Base-by-base conservation (phyloP, 1,284 basidiomycete species). In the Malassezia nana region DNA sequence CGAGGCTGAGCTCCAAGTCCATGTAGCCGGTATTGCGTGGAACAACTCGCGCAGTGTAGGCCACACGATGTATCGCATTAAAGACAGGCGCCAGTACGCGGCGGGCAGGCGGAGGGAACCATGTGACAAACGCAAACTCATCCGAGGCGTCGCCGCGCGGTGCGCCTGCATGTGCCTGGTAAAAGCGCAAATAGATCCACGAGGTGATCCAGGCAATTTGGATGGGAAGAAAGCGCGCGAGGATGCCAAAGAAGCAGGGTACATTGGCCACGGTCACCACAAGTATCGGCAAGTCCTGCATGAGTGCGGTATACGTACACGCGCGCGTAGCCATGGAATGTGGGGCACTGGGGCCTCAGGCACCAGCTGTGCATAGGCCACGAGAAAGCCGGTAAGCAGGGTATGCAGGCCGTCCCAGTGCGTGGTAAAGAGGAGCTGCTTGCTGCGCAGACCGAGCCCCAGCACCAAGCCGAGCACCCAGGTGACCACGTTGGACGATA, bases 361-460 rank as follows among this genome's bases (percentile, higher is more conserved):
- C 63, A 96, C 95, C 52, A 94, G 77, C 74, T 98, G 92, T 2
- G 90, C 95, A 76, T 95, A 94, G 9, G 90, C 92, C 50, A 98
- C 92, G 32, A 98, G 79, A 61, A 92, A 81, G 4, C 83, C 87
- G 44, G 84, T 84, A 69, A 94, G 88, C n/a, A 98, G 78, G 2
- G 88, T 86, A 79, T 87, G 87, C 74, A 91, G 83, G 24, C 92
- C 92, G 68, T 89, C 88, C 74, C 91, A 95, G 44, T 83, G 81
- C 78, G 87, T 83, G 24, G 84, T 87, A 74, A 86, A 89, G 32
- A 70, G 62, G 29, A 60, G 49, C 18, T 26, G 43, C 50, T 69
- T 66, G n/a, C 51, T 62, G 26, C 69, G 56, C 29, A 66, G 52
- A 15, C 72, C 64, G 35, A 51, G 52, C 41, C 59, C 71, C 9